Conservation (phyloP, 2,329 filamentous ascomycete genomes). For the Hysterium pulicare region DNA sequence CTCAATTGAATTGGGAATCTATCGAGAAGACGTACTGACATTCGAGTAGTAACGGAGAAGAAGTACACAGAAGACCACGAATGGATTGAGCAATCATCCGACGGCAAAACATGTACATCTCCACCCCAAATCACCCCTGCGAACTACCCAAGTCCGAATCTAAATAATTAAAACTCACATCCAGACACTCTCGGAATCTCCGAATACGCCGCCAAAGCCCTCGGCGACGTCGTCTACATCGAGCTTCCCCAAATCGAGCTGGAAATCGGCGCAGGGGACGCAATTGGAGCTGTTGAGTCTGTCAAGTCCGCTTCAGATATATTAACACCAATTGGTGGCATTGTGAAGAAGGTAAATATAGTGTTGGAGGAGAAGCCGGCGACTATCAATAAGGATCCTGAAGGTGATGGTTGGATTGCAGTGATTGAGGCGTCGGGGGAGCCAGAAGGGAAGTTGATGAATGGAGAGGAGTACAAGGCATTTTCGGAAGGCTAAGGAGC, state of each 20-base stretch:
- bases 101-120: conserved; percentile 70
- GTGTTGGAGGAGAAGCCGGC: conserved; percentile 79
- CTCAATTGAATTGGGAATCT: not conserved
- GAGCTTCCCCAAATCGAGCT: conserved; percentile 76
- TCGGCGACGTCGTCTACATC: conserved; percentile 96
- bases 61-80: conserved; percentile 97
- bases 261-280: conserved; percentile 71
- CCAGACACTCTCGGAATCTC: conserved; percentile 76
- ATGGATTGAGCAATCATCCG: conserved; percentile 86
- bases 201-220: conserved; percentile 82
- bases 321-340: conserved; percentile 80
- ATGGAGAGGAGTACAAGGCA: conserved; percentile 69
- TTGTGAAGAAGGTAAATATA: conserved; percentile 69
- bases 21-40: conserved; percentile 13
- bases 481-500: conserved; percentile 57
- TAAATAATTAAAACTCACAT: conserved; percentile 5
- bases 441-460: conserved; percentile 60
- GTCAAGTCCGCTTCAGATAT: conserved; percentile 99
- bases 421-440: conserved; percentile 80
- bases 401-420: conserved; percentile 89
- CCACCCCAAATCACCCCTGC: conserved; percentile 5
- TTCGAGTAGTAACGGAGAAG: conserved; percentile 59
- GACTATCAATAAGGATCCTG: conserved; percentile 84
- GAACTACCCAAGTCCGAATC: conserved; percentile 4
- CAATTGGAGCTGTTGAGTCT: conserved; percentile 92